phyloP scores from a whole-genome alignment of 352 stramenopile species.

The Pythium scleroteichum region DNA sequence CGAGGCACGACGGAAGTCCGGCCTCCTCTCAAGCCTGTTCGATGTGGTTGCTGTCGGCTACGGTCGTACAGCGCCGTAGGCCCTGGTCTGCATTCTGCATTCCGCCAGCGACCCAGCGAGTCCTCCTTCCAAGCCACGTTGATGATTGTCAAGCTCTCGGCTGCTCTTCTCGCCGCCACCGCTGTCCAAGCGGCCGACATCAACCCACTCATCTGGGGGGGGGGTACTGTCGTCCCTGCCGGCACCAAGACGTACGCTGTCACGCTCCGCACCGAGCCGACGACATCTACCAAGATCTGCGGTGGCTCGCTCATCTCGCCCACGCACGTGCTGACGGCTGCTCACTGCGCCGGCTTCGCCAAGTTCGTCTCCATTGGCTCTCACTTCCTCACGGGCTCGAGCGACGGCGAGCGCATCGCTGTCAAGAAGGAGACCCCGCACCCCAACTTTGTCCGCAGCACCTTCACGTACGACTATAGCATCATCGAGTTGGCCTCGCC shows the following conservation, averaged over 20 bases:
- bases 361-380: slow-evolving; percentile 51
- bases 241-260: slow-evolving; percentile 36
- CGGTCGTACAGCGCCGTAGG: too few species aligned
- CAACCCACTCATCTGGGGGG: slow-evolving; percentile 44
- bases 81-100: too few species aligned
- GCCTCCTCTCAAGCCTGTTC: too few species aligned
- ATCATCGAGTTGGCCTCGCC: slow-evolving; percentile 30
- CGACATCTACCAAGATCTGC: slow-evolving; percentile 11
- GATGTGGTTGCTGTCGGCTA: too few species aligned
- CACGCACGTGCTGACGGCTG: slow-evolving; percentile 40
- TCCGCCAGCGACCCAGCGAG: too few species aligned
- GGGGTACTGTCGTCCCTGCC: slow-evolving; percentile 35
- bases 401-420: slow-evolving; percentile 40
- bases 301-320: slow-evolving; percentile 46
- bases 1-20: too few species aligned
- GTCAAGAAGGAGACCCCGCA: not conserved
- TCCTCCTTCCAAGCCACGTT: too few species aligned
- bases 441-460: not conserved
- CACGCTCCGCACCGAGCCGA: slow-evolving; percentile 17
- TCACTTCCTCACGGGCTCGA: slow-evolving; percentile 42
- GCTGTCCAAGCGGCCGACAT: not conserved
- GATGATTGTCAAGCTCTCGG: too few species aligned
- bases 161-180: not conserved
- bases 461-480: slow-evolving; percentile 34
- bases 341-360: slow-evolving; percentile 42